Conservation (phyloP, 108 stramenopile species). For the Cylindrotheca closterium region DNA sequence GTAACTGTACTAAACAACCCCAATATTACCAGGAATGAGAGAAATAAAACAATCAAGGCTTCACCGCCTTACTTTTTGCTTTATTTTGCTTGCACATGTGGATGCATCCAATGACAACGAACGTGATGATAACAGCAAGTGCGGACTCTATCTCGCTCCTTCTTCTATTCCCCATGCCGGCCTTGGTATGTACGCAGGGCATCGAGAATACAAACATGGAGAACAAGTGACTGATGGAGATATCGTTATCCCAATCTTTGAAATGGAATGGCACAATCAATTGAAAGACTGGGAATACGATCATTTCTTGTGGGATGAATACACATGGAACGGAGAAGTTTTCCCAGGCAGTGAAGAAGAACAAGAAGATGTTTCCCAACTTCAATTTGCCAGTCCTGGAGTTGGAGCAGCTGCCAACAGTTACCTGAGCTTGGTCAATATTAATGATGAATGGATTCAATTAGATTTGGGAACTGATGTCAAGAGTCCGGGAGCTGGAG, state of each 20-base stretch:
- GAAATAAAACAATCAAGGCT: too few relatives aligned
- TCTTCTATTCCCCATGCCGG: conserved; percentile 42
- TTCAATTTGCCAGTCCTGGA: conserved; percentile 31
- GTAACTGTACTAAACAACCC: too few relatives aligned
- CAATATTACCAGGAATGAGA: too few relatives aligned
- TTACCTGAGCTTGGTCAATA: conserved; percentile 51
- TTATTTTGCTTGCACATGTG: too few relatives aligned
- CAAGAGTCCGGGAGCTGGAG: conserved; percentile 58
- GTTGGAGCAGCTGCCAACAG: conserved; percentile 57
- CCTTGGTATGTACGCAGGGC: conserved; percentile 37
- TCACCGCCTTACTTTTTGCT: too few relatives aligned
- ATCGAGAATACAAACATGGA: conserved; percentile 6
- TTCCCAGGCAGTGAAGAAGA: conserved; percentile 35
- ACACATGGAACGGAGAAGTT: conserved; percentile 21
- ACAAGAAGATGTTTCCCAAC: conserved; percentile 9
- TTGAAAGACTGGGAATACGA: conserved; percentile 4
- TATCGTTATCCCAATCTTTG: conserved; percentile 35
- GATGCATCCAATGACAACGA: conserved; percentile 13
- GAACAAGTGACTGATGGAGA: conserved; percentile 29
- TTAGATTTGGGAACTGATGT: conserved; percentile 22
- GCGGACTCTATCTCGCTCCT: conserved; percentile 47
- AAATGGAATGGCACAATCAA: conserved; percentile 24
- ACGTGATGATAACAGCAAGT: conserved; percentile 6
- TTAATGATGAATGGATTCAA: conserved; percentile 20
- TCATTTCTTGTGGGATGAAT: conserved; percentile 37